Evolutionary conservation across 305 asterid species (phyloP), one percentile per base, ranked within the genome.

Genomic region (Fraxinus paxiana): DNA sequence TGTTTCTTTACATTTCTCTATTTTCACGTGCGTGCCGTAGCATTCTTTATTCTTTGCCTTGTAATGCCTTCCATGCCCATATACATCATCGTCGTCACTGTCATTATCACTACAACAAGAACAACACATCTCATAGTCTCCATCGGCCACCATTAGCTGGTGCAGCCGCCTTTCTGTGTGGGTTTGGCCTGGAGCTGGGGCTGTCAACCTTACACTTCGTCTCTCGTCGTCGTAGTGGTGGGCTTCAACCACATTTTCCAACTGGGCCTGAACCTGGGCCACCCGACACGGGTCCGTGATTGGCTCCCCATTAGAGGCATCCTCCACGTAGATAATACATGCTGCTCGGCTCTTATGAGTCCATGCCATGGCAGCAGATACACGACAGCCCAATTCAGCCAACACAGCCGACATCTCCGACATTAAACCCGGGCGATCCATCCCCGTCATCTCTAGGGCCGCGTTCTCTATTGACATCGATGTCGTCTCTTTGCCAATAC

Each of bases 91-190:
- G 35, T 85, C 84, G 0, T 86, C 71, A 12, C 6, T 12, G 38
- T 67, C 91, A 28, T 77, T 56, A 2, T 77, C 76, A 2, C 83
- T 85, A 48, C 92, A 87, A 34, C 97, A 88, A 30, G 87, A 89
- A 77, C 94, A 83, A 63, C 95, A 90, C 8, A 61, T 87, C 87
- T 91, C 90, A 22, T 91, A 93, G 87, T 95, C 97, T 28, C 89
- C 20, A 73, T 92, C 97, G 3, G 90, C 95, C 9, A 90, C 89
- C 97, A 95, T 86, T 79, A 95, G 81, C 89, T 95, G 97, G 89
- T 95, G 99, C 80, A 95, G 99, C 85, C 99, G 93, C 83, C 98
- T 89, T 88, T 95, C 98, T 0, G 94, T 88, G 87, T 95, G 97
- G 6, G 97, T 90, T 54, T 77, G 85, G 30, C 90, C 89, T 0